These are phyloP conservation scores for Fragaria ananassa DNA, from an alignment of 306 rosid species.

Conservation along the genomic window DNA sequence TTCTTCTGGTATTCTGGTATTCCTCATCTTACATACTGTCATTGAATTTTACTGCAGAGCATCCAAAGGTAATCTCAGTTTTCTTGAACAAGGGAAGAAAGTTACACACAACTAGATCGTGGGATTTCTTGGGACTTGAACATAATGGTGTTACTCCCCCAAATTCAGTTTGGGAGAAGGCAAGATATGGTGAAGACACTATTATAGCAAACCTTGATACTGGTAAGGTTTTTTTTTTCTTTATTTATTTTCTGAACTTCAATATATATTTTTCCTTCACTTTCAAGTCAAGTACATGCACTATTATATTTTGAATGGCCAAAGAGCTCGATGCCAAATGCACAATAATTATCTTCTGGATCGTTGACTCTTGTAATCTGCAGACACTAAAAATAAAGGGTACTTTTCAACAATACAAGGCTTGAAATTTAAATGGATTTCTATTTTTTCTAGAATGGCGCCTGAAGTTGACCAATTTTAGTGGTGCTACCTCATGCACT, in stretches of 20 bases:
- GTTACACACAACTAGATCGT: constrained; percentile 80
- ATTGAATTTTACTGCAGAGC: constrained; percentile 34
- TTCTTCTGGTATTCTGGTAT: background rate
- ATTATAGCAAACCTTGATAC: constrained; percentile 84
- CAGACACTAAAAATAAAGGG: constrained; percentile 5
- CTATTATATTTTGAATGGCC: background rate
- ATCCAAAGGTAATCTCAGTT: constrained; percentile 69
- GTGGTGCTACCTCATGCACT: constrained; percentile 13
- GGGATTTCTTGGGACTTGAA: constrained; percentile 78
- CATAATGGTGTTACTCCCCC: constrained; percentile 41
- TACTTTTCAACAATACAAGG: constrained; percentile 2
- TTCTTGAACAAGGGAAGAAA: constrained; percentile 69
- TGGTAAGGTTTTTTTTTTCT: constrained; percentile 32
- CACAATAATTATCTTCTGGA: constrained; percentile 13
- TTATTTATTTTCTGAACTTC: background rate
- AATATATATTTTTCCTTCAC: background rate
- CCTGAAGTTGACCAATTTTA: background rate
- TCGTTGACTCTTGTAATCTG: constrained; percentile 36
- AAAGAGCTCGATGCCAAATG: background rate
- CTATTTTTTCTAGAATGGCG: background rate
- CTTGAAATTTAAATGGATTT: background rate
- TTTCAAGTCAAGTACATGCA: constrained; percentile 11
- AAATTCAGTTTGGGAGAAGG: constrained; percentile 67
- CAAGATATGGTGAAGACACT: constrained; percentile 72
- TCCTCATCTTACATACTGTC: background rate